Percentiles rank a stretch among this genome's conserved stretches.
These are phyloP conservation scores for Candida easanensis DNA, from an alignment of 805 yeast genomes.

Conservation along the genomic window DNA sequence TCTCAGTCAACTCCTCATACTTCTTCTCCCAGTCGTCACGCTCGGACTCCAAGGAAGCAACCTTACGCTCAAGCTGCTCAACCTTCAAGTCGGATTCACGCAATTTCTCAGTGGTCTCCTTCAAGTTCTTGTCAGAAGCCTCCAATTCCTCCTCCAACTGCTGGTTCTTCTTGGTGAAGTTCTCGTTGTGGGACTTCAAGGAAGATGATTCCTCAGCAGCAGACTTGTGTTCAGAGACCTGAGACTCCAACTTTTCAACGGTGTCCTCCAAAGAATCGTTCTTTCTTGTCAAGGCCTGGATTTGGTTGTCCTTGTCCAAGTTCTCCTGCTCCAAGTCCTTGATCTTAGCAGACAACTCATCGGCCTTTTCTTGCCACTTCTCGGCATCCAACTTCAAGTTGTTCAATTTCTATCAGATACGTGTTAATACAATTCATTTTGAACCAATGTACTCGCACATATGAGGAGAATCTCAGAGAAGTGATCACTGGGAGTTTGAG, in stretches of 20 bases:
- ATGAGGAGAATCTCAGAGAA: no score
- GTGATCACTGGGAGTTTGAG: background rate
- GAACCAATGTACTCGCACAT: background rate
- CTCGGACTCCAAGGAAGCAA: slow-evolving; percentile 86
- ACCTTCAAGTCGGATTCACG: slow-evolving; percentile 95
- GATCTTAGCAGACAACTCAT: slow-evolving; percentile 74
- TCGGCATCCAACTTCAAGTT: slow-evolving; percentile 93
- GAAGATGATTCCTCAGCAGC: slow-evolving; percentile 89
- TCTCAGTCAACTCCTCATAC: slow-evolving; percentile 80
- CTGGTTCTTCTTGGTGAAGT: slow-evolving; percentile 84
- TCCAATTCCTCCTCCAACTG: slow-evolving; percentile 89
- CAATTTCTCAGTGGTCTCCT: slow-evolving; percentile 89
- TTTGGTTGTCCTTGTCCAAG: slow-evolving; percentile 91
- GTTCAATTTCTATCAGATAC: slow-evolving; percentile 62
- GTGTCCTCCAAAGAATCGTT: slow-evolving; percentile 84
- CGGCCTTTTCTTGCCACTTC: slow-evolving; percentile 95
- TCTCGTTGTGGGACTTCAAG: slow-evolving; percentile 85
- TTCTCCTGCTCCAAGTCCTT: slow-evolving; percentile 91
- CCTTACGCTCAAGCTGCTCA: slow-evolving; percentile 94
- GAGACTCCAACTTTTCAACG: slow-evolving; percentile 69
- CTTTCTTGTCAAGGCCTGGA: slow-evolving; percentile 88
- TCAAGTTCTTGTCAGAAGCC: slow-evolving; percentile 83
- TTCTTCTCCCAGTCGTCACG: slow-evolving; percentile 88
- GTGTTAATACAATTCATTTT: slow-evolving; percentile 19
- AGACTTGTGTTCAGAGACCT: slow-evolving; percentile 73